Percentiles rank a stretch among this genome's conserved stretches.
These are phyloP conservation scores for Ophiostoma sp. DNA, from an alignment of 2,329 filamentous ascomycete genomes.

Conservation along the genomic window DNA sequence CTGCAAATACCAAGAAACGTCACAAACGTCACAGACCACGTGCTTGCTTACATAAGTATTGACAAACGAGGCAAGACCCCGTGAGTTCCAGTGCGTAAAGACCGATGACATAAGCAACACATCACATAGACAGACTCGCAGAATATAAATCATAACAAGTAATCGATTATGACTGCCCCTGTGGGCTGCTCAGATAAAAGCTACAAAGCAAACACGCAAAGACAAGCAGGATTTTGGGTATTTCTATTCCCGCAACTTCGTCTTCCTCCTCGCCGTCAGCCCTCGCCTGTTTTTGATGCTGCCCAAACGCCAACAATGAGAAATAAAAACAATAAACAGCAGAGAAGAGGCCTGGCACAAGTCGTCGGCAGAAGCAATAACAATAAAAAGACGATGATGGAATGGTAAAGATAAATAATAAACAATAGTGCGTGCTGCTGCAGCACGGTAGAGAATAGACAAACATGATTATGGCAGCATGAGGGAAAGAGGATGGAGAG, in stretches of 20 bases:
- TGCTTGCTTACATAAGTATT: background rate
- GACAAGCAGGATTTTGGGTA: slow-evolving; percentile 8
- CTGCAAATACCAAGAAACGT: no score
- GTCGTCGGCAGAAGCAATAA: background rate
- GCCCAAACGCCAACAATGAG: background rate
- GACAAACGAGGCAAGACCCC: background rate
- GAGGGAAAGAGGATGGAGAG: background rate
- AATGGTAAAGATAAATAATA: background rate
- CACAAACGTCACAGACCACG: background rate
- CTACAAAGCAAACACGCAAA: background rate
- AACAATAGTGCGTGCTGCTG: background rate
- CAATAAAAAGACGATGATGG: background rate
- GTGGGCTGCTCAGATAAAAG: background rate
- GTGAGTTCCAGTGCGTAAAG: background rate
- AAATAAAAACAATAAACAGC: slow-evolving; percentile 7
- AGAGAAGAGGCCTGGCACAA: background rate
- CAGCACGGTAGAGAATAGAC: background rate
- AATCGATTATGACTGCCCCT: background rate
- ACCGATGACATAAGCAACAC: background rate
- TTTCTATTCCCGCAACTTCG: background rate
- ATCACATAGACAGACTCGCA: background rate
- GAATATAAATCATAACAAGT: background rate
- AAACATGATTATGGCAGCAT: background rate
- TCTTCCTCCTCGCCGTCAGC: background rate
- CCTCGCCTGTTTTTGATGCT: background rate